Conservation (phyloP, 192 early-diverging fungal genomes). For the Coemansia sp. region DNA sequence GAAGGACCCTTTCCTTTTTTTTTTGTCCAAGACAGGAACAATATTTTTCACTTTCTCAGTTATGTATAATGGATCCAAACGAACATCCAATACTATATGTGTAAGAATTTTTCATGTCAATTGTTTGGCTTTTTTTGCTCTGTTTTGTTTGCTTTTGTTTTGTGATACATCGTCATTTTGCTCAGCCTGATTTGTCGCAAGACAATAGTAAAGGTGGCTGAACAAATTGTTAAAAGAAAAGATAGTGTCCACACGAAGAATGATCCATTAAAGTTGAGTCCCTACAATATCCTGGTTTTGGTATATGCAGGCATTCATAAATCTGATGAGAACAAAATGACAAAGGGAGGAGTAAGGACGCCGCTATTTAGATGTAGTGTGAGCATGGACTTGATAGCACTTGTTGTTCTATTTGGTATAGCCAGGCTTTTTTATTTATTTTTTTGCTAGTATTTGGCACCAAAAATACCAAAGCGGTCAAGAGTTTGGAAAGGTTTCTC, state of each 20-base stretch:
- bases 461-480: not conserved
- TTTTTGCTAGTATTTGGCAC: too few species aligned
- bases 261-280: not conserved
- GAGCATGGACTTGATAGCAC: not conserved
- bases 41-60: not conserved
- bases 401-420: not conserved
- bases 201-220: not conserved
- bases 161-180: too few species aligned
- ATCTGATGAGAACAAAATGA: not conserved
- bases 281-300: not conserved
- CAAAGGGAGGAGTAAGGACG: not conserved
- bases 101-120: not conserved
- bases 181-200: too few species aligned
- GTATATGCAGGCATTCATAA: constrained; percentile 4
- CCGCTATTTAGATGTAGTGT: constrained; percentile 1
- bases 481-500: too few species aligned
- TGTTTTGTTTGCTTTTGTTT: not conserved
- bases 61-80: not conserved
- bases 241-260: not conserved
- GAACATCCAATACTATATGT: not conserved
- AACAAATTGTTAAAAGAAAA: not conserved
- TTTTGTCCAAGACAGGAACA: not conserved
- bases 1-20: not conserved
- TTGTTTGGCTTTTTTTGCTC: not conserved
- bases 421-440: not conserved